These are phyloP conservation scores for Vigna reflexopilosa DNA, from an alignment of 306 rosid species.

Conservation along the genomic window DNA sequence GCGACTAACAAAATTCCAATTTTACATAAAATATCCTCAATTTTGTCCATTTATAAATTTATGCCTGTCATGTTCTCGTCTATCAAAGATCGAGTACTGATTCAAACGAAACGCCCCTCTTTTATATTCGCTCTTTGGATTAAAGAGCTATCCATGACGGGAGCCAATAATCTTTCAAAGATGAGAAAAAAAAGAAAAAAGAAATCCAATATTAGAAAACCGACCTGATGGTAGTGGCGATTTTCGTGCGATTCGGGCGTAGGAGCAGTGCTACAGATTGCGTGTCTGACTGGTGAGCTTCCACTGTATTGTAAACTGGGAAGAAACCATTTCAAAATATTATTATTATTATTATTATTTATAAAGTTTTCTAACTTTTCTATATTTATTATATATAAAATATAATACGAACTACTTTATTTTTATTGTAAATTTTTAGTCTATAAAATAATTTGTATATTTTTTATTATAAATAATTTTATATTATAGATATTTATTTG, in stretches of 20 bases:
- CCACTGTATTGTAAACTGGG: not conserved
- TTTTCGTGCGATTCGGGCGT: slow-evolving; percentile 6
- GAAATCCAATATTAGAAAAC: no score
- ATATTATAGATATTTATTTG: no score
- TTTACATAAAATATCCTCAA: not conserved
- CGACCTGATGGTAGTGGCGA: slow-evolving; percentile 26
- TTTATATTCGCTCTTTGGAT: not conserved
- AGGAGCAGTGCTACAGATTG: not conserved
- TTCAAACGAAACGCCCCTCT: not conserved
- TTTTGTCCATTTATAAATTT: no score
- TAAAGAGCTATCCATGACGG: not conserved
- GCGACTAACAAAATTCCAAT: not conserved
- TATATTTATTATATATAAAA: no score
- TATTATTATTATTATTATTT: not conserved
- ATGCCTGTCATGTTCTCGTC: no score
- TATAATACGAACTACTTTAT: no score
- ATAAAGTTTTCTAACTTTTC: not conserved
- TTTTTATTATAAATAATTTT: no score
- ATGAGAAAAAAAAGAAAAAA: not conserved
- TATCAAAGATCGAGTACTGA: slow-evolving; percentile 3
- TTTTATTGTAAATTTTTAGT: no score
- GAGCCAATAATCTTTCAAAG: not conserved
- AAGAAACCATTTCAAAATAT: not conserved
- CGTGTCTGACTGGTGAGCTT: not conserved
- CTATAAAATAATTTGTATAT: no score